phyloP scores from a whole-genome alignment of 2,329 filamentous ascomycete species.

The Aspergillus sojae region DNA sequence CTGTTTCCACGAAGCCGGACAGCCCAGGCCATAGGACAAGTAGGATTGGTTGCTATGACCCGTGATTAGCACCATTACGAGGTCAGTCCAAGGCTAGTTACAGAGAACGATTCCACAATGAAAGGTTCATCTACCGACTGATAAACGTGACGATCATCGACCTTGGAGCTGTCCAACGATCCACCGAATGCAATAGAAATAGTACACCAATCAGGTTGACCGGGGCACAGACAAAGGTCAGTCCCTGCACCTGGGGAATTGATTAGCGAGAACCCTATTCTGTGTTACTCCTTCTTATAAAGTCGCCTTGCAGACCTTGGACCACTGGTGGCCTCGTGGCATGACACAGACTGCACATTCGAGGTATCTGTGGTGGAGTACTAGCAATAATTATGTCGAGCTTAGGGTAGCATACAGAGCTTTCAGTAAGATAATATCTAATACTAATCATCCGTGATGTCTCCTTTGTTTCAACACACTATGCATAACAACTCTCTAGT shows the following conservation, averaged over 20 bases:
- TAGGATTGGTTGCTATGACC: not conserved
- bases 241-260: not conserved
- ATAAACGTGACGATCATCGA: not conserved
- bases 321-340: not conserved
- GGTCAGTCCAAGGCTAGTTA: too few species aligned
- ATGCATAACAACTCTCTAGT: not conserved
- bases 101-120: not conserved
- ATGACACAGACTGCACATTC: not conserved
- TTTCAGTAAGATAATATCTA: not conserved
- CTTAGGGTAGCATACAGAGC: not conserved
- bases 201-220: not conserved
- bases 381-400: not conserved
- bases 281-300: not conserved
- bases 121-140: not conserved
- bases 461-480: not conserved
- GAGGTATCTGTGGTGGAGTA: not conserved
- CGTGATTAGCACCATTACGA: not conserved
- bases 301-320: not conserved
- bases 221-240: not conserved
- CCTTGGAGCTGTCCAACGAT: too few species aligned
- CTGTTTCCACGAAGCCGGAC: too few species aligned
- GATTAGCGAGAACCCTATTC: not conserved
- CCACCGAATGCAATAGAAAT: not conserved
- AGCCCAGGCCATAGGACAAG: not conserved
- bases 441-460: not conserved